Percentiles rank a stretch among this genome's conserved stretches.
Evolutionary conservation across 768 basidiomycete species (phyloP).

Genomic region (Hydnum rufescens): DNA sequence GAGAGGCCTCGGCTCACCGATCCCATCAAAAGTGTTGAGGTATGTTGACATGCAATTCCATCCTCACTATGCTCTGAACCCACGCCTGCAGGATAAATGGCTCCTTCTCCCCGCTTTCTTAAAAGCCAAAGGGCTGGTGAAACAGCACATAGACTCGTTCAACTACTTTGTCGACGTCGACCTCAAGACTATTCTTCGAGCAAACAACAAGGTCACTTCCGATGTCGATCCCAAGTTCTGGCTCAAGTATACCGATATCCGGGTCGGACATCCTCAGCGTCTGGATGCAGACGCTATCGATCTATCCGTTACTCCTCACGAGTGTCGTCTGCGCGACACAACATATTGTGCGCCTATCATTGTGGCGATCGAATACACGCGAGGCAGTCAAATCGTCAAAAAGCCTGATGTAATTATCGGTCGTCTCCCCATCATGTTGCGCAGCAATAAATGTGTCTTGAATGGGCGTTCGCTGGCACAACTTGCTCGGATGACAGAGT

Average conservation of each 20-base stretch:
- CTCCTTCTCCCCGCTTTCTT: slow-evolving; percentile 88
- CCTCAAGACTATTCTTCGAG: slow-evolving; percentile 88
- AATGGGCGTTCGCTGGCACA: slow-evolving; percentile 56
- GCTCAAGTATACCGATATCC: slow-evolving; percentile 91
- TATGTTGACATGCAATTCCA: slow-evolving; percentile 20
- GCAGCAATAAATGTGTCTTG: slow-evolving; percentile 87
- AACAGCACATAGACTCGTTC: slow-evolving; percentile 98
- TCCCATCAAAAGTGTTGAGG: slow-evolving; percentile 80
- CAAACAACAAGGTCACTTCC: slow-evolving; percentile 83
- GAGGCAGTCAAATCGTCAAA: slow-evolving; percentile 75
- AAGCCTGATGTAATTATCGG: slow-evolving; percentile 73
- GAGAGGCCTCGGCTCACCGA: slow-evolving; percentile 63
- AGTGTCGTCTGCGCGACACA: slow-evolving; percentile 88
- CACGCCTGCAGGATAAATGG: slow-evolving; percentile 76
- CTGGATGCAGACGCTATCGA: slow-evolving; percentile 65
- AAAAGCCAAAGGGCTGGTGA: slow-evolving; percentile 94
- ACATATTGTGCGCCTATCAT: slow-evolving; percentile 86
- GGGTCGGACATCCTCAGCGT: slow-evolving; percentile 79
- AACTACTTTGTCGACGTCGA: slow-evolving; percentile 97
- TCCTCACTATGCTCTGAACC: neutral
- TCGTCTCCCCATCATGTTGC: slow-evolving; percentile 84
- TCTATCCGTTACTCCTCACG: slow-evolving; percentile 80
- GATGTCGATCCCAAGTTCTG: slow-evolving; percentile 94
- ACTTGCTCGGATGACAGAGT: slow-evolving; percentile 89
- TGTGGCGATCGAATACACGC: slow-evolving; percentile 88